Conservation (phyloP, 257 asterid species). For the Verbascum thapsus region DNA sequence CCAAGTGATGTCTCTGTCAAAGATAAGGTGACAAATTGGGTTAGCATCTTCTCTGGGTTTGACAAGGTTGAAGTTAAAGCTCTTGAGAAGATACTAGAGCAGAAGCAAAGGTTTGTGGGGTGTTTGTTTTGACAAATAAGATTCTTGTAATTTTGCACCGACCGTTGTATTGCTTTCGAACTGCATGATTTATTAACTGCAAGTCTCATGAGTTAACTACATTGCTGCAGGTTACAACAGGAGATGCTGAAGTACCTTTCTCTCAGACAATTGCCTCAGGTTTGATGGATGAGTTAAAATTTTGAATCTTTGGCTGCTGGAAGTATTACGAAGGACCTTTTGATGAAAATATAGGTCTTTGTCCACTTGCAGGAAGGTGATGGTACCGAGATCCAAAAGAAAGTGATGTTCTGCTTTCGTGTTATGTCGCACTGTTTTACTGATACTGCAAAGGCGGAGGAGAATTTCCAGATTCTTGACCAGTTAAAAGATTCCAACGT, state of each 20-base stretch:
- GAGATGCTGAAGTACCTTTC: slow-evolving; percentile 90
- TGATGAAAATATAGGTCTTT: slow-evolving; percentile 30
- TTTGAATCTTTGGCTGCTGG: slow-evolving; percentile 19
- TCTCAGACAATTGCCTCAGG: slow-evolving; percentile 76
- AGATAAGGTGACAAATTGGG: slow-evolving; percentile 77
- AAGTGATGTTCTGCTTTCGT: slow-evolving; percentile 67
- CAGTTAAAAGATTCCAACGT: slow-evolving; percentile 79
- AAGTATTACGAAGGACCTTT: slow-evolving; percentile 19
- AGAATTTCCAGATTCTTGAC: slow-evolving; percentile 79
- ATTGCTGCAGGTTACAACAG: slow-evolving; percentile 74
- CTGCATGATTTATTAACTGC: slow-evolving; percentile 6
- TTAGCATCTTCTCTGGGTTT: slow-evolving; percentile 68
- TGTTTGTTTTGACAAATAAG: slow-evolving; percentile 25
- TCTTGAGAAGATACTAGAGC: slow-evolving; percentile 94
- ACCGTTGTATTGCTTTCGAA: slow-evolving; percentile 10
- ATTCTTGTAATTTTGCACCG: slow-evolving; percentile 8
- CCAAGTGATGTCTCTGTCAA: slow-evolving; percentile 71
- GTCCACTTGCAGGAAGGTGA: slow-evolving; percentile 71
- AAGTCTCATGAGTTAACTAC: slow-evolving; percentile 21
- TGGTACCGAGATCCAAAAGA: slow-evolving; percentile 76
- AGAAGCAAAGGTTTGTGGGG: slow-evolving; percentile 82
- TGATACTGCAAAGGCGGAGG: slow-evolving; percentile 84
- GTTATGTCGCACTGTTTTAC: slow-evolving; percentile 86
- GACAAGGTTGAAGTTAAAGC: slow-evolving; percentile 95
- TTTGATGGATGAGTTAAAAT: slow-evolving; percentile 33